Base-by-base conservation (phyloP, 2,329 filamentous ascomycete genomes). In the Onygena corvina region DNA sequence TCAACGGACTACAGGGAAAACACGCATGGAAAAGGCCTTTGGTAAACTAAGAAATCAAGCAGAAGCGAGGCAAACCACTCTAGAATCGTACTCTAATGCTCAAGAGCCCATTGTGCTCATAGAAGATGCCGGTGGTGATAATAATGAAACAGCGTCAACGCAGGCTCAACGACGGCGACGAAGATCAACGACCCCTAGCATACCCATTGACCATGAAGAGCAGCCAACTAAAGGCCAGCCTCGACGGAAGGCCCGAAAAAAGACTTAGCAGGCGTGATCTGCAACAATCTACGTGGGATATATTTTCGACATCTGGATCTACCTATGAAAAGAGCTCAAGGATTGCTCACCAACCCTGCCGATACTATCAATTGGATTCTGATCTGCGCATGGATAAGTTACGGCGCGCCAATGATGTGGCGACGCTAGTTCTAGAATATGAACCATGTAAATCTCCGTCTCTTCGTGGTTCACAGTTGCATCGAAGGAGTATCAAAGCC, bases 21-120 rank as follows among this genome's bases (percentile, higher is more conserved):
- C 83, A 60, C 83, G 85, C 65, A 76, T 93, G 83, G 80, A 79
- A 38, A 81, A 79, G 49, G 86, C 86, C 0, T 79, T 92, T 49
- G 76, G 76, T 50, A 79, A 74, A 62, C 69, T 93, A 49, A 77
- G 79, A 53, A 71, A 75, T 23, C 75, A 76, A 56, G 75, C 75
- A 27, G 61, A 61, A 52, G 54, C 57, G 29, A 59, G 57, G 25
- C 58, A 60, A 21, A 38, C 23, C 6, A 30, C 5, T 12, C 12
- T 42, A 11, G 14, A 42, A n/a, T 25, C 44, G 6, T 33, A 11
- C 31, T 5, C 18, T 18, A 16, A 47, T n/a, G n/a, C 16, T 34
- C 33, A 34, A 11, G 38, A 42, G 38, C 12, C n/a, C 3, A 25
- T n/a, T 27, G n/a, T 1, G 14, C 11, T n/a, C n/a, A 7, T n/a